Evolutionary conservation across 352 stramenopile species (phyloP), one percentile per base, ranked within the genome.

Genomic region (Thalassiosira livingstoniorum): DNA sequence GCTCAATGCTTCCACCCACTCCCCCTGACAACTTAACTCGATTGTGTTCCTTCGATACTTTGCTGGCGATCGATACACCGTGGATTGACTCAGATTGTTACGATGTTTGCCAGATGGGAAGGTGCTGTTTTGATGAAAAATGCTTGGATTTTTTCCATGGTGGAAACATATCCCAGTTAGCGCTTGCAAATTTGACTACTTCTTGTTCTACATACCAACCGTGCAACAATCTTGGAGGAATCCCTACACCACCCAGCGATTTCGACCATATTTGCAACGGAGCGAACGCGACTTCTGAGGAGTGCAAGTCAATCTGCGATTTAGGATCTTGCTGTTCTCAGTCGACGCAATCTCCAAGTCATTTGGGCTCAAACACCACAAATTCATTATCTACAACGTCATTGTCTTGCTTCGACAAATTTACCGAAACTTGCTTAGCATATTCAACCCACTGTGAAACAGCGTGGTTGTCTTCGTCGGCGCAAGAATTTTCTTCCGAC

Each of bases 301-400:
- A 51, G 23, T 78, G 69, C 23, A 43, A 2, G 0, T 13, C 29
- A 7, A 37, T 69, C 23, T 78, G 69, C 57, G 69, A 55, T 51
- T 0, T 7, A 64, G 43, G 61, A 60, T 78, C 69, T 18, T 78
- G 69, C 31, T 78, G 69, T 29, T 78, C 70, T 31, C 63, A 31
- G 29, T 10, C 53, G 60, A 32, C 53, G 25, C 10, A 5, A 0
- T 29, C 42, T 25, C 15, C n/a, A 27, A 31, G 15, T 34, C 2
- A 15, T 35, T 54, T 7, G 21, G 39, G 25, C 27, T 43, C 18
- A 27, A 45, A 65, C 57, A 32, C 21, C 32, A 25, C 10, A 21
- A 35, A 65, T 27, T 31, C 35, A 31, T 21, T 35, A 54, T 34
- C n/a, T 31, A 23, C 51, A 23, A 51, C 31, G 13, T 34, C 23